Percentiles rank a stretch among this genome's conserved stretches.
Conservation (phyloP, 768 basidiomycete genomes). For the Mycena galericulata region DNA sequence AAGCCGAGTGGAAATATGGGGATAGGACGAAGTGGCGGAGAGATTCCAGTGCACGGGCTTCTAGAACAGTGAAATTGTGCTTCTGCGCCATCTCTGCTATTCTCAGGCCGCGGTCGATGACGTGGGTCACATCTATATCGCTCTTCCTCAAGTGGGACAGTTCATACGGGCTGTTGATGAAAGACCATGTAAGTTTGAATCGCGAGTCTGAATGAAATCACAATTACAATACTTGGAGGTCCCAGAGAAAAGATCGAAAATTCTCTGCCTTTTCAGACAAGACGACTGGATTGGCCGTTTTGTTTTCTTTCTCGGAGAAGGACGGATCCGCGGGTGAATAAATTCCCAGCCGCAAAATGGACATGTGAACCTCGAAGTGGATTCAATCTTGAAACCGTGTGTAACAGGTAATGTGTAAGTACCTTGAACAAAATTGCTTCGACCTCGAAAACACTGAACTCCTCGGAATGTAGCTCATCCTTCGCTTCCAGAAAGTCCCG, state of each 20-base stretch:
- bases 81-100: slow-evolving; percentile 61
- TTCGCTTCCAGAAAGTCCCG: not conserved
- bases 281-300: slow-evolving; percentile 42
- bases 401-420: no score
- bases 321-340: slow-evolving; percentile 37
- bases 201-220: slow-evolving; percentile 30
- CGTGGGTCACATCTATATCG: slow-evolving; percentile 27
- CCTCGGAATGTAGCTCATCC: slow-evolving; percentile 41
- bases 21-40: slow-evolving; percentile 23
- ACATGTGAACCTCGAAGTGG: slow-evolving; percentile 57
- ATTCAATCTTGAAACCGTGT: not conserved
- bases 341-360: slow-evolving; percentile 56
- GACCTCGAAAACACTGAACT: slow-evolving; percentile 71
- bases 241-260: slow-evolving; percentile 64
- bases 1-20: slow-evolving; percentile 41
- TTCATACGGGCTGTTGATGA: slow-evolving; percentile 49
- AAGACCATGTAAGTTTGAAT: not conserved
- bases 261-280: slow-evolving; percentile 55
- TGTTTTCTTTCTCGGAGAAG: slow-evolving; percentile 43
- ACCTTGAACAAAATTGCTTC: slow-evolving; percentile 76
- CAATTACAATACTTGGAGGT: slow-evolving; percentile 61
- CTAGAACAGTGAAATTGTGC: slow-evolving; percentile 59
- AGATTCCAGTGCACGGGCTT: slow-evolving; percentile 55
- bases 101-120: slow-evolving; percentile 57
- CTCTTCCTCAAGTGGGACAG: slow-evolving; percentile 40